Base-by-base conservation (phyloP, 768 basidiomycete species). In the Podaxis mareebaensis region DNA sequence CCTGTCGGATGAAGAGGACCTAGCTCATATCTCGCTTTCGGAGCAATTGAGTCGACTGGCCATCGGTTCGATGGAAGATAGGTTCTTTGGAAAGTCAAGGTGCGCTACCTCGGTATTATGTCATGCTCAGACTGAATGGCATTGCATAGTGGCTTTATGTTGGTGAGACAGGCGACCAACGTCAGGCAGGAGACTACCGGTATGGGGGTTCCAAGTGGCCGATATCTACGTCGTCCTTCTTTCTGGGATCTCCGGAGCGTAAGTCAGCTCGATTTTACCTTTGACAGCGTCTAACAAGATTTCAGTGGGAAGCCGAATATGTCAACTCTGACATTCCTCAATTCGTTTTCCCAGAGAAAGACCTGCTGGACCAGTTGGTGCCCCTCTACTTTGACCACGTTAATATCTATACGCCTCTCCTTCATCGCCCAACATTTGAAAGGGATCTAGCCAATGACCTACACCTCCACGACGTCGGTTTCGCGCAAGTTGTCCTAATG, bases 391-490 rank as follows among this genome's bases (percentile, higher is more conserved):
- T 93, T 67, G 69, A 70, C 0, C 67, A 80, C 40, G 60, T 82
- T 55, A 87, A 92, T 63, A 62, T 74, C 10, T 72, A 81, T 49
- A 66, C 81, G 2, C 91, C 92, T 0, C 72, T 93, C 4, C 73
- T 95, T 3, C 92, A 93, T 68, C 81, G 83, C 0, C 86, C 87
- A 0, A 82, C 83, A 8, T 93, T 93, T 66, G 77, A 85, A 60
- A 74, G 75, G 17, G 78, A 80, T 36, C 67, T 89, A 13, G 67
- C 67, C 0, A 74, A 80, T 4, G 79, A 80, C 0, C 69, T 83
- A 5, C 85, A 91, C 71, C 68, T 81, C 6, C 73, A 71, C 3
- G 80, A 90, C 58, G 40, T 73, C 1, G 69, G 77, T 0, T 92
- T 93, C 70, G 84, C 79, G 0, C 74, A 78, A 26, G 78, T 81